Base-by-base conservation (phyloP, 257 asterid species). In the Solanum etuberosum region DNA sequence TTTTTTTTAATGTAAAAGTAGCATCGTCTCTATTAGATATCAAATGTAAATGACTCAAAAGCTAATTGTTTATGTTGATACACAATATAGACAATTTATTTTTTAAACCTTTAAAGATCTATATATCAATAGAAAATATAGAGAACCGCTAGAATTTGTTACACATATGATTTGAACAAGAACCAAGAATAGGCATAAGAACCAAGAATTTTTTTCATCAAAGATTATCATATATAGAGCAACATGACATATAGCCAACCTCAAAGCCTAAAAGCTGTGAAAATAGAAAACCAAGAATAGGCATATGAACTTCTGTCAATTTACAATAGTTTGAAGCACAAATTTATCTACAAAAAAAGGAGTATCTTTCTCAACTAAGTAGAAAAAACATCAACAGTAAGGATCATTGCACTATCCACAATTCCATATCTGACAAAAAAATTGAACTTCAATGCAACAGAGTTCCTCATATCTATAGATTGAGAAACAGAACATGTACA, bases 401-500 rank as follows among this genome's bases (percentile, higher is more conserved):
- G 51, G 85, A 83, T 88, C 73, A 83, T 81, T 78, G 63, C 38
- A 65, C 27, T 35, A 73, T 35, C 51, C 51, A 35, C 46, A 73
- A 73, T 25, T 48, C 18, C 87, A 76, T 48, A 83, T 51, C 34
- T 37, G 35, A 61, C n/a, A 5, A 43, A 23, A 40, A 86, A 70
- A 11, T 23, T 42, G 57, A 85, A 68, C 32, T 54, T 68, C 85
- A 85, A 27, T 67, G 57, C 74, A 82, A 38, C 21, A 27, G 32
- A 27, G 32, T n/a, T 51, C 34, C 70, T 43, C 29, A 90, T 74
- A 72, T 87, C 92, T 90, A 95, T 73, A 93, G 95, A 46, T 88
- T 91, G 85, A 90, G 94, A 86, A 94, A 94, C 87, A 90, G 94
- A 87, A 95, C 94, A 57, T 91, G 95, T 81, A 95, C 93, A 27